A percentile compares a stretch with the other conserved stretches of the same genome.
Conservation (phyloP, 176 grass and related monocot species). For the Rhipidocladum racemiflorum region DNA sequence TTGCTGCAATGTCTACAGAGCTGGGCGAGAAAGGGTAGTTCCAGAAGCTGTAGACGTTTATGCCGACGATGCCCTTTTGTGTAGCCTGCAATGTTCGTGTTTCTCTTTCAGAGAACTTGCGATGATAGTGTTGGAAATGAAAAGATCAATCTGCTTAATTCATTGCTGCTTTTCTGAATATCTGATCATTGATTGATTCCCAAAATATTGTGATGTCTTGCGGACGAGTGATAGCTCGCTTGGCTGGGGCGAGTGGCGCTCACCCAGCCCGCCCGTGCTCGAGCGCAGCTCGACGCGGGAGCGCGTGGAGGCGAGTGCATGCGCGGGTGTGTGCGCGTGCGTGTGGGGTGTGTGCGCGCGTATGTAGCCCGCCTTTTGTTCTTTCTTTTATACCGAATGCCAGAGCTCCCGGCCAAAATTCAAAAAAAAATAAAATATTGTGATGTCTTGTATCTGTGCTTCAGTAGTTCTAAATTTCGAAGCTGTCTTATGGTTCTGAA, state of each 20-base stretch:
- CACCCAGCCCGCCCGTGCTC: too few species aligned
- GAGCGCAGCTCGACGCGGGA: too few species aligned
- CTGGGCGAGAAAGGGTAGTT: conserved; percentile 47
- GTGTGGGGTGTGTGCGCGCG: too few species aligned
- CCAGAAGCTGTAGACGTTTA: conserved; percentile 79
- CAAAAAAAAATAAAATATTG: too few species aligned
- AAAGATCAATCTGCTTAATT: neutral
- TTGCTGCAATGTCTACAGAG: conserved; percentile 43
- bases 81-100: conserved; percentile 29
- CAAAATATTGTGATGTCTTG: neutral
- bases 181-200: neutral
- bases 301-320: too few species aligned
- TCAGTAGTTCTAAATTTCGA: neutral
- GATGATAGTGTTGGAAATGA: neutral
- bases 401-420: too few species aligned
- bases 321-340: too few species aligned
- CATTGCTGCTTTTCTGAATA: neutral
- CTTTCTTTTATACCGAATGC: too few species aligned
- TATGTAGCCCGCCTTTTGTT: too few species aligned
- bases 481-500: neutral
- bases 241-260: too few species aligned
- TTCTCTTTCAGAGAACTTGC: neutral
- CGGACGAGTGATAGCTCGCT: too few species aligned
- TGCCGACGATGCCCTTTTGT: conserved; percentile 62
- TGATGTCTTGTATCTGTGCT: neutral